These are phyloP conservation scores for Isatis tinctoria DNA, from an alignment of 345 rosid genomes.

Conservation along the genomic window DNA sequence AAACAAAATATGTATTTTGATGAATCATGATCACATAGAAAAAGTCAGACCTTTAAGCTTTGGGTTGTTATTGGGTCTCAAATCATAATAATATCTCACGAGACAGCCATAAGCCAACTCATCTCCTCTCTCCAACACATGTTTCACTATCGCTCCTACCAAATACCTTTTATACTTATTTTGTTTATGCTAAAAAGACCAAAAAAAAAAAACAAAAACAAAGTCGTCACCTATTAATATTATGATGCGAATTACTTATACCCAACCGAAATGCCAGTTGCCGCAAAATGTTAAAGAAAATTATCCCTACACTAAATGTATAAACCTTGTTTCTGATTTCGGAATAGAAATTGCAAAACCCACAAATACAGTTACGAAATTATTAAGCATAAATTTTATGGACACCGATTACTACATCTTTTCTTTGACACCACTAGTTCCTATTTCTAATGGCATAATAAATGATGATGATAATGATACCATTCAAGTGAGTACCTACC, in stretches of 20 bases:
- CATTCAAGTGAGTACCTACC: background rate
- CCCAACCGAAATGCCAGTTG: background rate
- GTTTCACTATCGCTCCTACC: slow-evolving; percentile 24
- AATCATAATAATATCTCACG: slow-evolving; percentile 22
- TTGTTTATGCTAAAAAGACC: background rate
- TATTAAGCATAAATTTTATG: background rate
- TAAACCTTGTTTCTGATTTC: too few relatives aligned
- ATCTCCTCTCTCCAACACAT: slow-evolving; percentile 28
- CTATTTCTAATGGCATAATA: background rate
- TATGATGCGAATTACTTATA: background rate
- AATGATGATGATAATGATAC: background rate
- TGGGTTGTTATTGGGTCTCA: slow-evolving; percentile 10
- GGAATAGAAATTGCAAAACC: too few relatives aligned
- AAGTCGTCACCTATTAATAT: background rate
- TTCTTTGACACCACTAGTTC: background rate
- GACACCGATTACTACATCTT: background rate
- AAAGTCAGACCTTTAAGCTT: slow-evolving; percentile 16
- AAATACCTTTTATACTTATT: slow-evolving; percentile 3
- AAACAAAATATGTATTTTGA: background rate
- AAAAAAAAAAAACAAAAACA: background rate
- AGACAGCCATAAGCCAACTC: slow-evolving; percentile 29
- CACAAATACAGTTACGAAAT: background rate
- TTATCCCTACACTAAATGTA: too few relatives aligned
- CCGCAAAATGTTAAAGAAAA: too few relatives aligned
- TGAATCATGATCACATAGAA: slow-evolving; percentile 11